phyloP scores from a whole-genome alignment of 2,329 filamentous ascomycete genomes.

The Xylariaceae sp. region DNA sequence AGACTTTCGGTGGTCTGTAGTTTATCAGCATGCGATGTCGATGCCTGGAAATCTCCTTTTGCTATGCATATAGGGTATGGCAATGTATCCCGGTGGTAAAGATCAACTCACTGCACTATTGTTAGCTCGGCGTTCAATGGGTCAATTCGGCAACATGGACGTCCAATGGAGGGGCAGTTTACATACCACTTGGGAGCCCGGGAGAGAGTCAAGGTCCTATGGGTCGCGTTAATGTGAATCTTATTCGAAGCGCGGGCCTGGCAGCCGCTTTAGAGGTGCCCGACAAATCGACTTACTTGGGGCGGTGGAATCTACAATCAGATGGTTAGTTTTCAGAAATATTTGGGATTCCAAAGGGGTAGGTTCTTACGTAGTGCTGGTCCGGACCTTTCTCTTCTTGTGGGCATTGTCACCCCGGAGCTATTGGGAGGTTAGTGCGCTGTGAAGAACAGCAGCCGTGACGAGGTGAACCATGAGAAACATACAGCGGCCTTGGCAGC shows the following conservation, averaged over 20 bases:
- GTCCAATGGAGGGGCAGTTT: not conserved
- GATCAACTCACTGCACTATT: conserved; percentile 7
- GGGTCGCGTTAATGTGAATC: conserved; percentile 1
- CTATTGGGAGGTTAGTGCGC: conserved; percentile 10
- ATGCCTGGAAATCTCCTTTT: not conserved
- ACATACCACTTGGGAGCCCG: conserved; percentile 18
- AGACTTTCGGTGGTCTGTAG: conserved; percentile 83
- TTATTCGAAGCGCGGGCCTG: not conserved
- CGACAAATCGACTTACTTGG: conserved; percentile 64
- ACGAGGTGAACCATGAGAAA: conserved; percentile 42
- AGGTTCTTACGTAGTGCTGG: conserved; percentile 61
- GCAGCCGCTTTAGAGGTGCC: not conserved
- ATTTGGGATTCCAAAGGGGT: not conserved
- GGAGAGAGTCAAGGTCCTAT: conserved; percentile 18
- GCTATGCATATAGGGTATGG: not conserved
- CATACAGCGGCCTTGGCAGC: conserved; percentile 89
- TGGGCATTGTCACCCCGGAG: conserved; percentile 51
- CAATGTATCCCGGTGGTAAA: not conserved
- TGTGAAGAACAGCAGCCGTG: conserved; percentile 53
- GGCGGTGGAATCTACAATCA: conserved; percentile 70
- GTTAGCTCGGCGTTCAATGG: conserved; percentile 2
- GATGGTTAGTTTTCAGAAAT: conserved; percentile 1
- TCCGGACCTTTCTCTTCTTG: conserved; percentile 90
- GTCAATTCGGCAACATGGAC: not conserved
- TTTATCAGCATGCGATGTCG: conserved; percentile 2